Evolutionary conservation across 2,329 filamentous ascomycete genomes (phyloP), one percentile per base, ranked within the genome.

Genomic region (Exophiala lecanii-corni): DNA sequence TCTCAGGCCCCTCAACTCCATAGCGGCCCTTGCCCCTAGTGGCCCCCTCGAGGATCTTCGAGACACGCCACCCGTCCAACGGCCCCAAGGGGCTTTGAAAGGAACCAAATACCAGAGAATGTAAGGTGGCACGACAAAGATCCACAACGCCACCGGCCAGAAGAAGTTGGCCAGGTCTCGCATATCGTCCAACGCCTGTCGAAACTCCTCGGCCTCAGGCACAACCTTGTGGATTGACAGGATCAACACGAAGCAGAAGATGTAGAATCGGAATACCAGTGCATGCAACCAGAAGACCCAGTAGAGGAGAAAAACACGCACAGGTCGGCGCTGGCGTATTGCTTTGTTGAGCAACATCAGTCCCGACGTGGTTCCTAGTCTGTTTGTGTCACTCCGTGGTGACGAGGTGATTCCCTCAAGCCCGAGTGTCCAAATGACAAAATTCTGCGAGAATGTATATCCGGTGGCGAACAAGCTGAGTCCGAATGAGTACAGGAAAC

Each of bases 11-110:
- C 5, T 32, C 30, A 32, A 32, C 30, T 13, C 30, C 30, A 32
- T 32, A 32, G 12, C 5, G n/a, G 5, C 30, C 30, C 30, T 32
- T 32, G 12, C 30, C 30, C 30, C n/a, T 12, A 12, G n/a, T 13
- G n/a, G 30, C 30, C 6, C 30, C 30, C 30, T 32, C 30, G 17
- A 32, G 30, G n/a, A 32, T 32, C n/a, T 32, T 32, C 30, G 30
- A 12, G n/a, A 32, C 17, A 12, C 30, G 30, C 30, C 30, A 32
- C 5, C 30, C 30, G n/a, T 32, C 30, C 30, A 32, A 16, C 6
- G 5, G 6, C 5, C 12, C 5, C 5, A 32, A 5, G 5, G 30
- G 30, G 30, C 30, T 5, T 32, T 32, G 30, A 32, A 32, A 5
- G 30, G 30, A 7, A 32, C 30, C 6, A 32, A 6, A 16, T 13